Evolutionary conservation across 805 yeast species (phyloP).

Genomic region (Wickerhamiella occidentalis): DNA sequence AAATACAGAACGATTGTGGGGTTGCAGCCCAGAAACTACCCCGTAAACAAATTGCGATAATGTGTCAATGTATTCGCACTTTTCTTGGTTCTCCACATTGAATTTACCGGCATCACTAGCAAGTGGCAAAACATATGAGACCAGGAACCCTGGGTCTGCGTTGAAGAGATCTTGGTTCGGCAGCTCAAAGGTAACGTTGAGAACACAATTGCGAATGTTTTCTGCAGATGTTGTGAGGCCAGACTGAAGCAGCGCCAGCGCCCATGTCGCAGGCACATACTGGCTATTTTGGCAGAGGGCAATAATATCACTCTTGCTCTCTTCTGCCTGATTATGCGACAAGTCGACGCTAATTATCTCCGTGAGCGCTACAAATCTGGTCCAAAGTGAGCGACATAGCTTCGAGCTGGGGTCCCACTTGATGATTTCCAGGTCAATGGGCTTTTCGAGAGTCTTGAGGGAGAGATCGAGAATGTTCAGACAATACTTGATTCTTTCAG

Average conservation of each 20-base stretch:
- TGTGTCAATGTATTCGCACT: conserved; percentile 49
- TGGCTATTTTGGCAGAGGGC: conserved; percentile 40
- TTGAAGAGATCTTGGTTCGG: conserved; percentile 39
- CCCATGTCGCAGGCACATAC: conserved; percentile 56
- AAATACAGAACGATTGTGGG: conserved; percentile 18
- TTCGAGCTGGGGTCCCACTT: conserved; percentile 30
- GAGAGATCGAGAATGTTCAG: conserved; percentile 54
- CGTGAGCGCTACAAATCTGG: conserved; percentile 55
- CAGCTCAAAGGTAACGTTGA: conserved; percentile 44
- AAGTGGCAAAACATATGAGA: conserved; percentile 40
- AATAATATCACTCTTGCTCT: conserved; percentile 53
- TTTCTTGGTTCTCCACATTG: conserved; percentile 27
- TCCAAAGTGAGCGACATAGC: conserved; percentile 40
- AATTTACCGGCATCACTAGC: conserved; percentile 54
- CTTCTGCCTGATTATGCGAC: conserved; percentile 74
- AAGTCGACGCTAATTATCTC: conserved; percentile 79
- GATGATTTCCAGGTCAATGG: conserved; percentile 32
- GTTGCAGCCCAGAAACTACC: conserved; percentile 27
- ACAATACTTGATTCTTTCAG: conserved; percentile 59
- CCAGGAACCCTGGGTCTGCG: conserved; percentile 32
- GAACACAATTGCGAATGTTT: conserved; percentile 53
- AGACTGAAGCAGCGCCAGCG: conserved; percentile 56
- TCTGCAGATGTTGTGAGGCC: conserved; percentile 71
- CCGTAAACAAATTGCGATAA: conserved; percentile 37
- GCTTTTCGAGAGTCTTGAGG: conserved; percentile 30